Evolutionary conservation across 805 yeast species (phyloP).

Genomic region (Cyberlindnera meyerae): DNA sequence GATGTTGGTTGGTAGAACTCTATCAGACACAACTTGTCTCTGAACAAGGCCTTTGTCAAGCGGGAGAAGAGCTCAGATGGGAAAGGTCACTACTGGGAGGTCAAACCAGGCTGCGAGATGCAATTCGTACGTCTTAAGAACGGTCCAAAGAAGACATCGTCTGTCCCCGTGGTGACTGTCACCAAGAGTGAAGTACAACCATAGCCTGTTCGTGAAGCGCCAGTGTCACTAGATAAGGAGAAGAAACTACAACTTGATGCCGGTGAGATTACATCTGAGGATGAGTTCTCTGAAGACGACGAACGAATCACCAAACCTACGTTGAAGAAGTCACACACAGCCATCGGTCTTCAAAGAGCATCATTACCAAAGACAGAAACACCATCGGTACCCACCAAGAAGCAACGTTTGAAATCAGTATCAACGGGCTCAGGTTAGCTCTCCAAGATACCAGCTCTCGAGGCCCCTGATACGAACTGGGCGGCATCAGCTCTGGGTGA

Average conservation of each 20-base stretch:
- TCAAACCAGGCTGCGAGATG: slow-evolving; percentile 75
- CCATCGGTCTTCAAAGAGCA: slow-evolving; percentile 25
- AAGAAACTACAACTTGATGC: slow-evolving; percentile 6
- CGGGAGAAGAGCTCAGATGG: slow-evolving; percentile 89
- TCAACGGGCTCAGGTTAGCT: slow-evolving; percentile 19
- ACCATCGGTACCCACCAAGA: slow-evolving; percentile 21
- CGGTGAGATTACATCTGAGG: slow-evolving; percentile 14
- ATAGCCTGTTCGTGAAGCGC: slow-evolving; percentile 4
- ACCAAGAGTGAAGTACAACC: background rate
- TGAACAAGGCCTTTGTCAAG: slow-evolving; percentile 89
- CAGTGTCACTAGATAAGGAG: slow-evolving; percentile 1
- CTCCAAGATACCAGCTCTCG: slow-evolving; percentile 30
- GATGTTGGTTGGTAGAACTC: slow-evolving; percentile 98
- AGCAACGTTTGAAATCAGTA: slow-evolving; percentile 13
- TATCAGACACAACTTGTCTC: slow-evolving; percentile 86
- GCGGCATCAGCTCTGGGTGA: slow-evolving; percentile 38
- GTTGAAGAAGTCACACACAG: slow-evolving; percentile 25
- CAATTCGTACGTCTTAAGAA: slow-evolving; percentile 67
- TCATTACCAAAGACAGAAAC: slow-evolving; percentile 12
- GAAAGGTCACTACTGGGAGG: slow-evolving; percentile 86
- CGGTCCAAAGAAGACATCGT: slow-evolving; percentile 30
- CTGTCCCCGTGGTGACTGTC: background rate
- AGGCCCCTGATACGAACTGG: slow-evolving; percentile 38
- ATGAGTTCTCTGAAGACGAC: slow-evolving; percentile 13
- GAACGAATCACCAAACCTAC: slow-evolving; percentile 10